These are phyloP conservation scores for Heritiera fomes DNA, from an alignment of 345 rosid species.

Conservation along the genomic window DNA sequence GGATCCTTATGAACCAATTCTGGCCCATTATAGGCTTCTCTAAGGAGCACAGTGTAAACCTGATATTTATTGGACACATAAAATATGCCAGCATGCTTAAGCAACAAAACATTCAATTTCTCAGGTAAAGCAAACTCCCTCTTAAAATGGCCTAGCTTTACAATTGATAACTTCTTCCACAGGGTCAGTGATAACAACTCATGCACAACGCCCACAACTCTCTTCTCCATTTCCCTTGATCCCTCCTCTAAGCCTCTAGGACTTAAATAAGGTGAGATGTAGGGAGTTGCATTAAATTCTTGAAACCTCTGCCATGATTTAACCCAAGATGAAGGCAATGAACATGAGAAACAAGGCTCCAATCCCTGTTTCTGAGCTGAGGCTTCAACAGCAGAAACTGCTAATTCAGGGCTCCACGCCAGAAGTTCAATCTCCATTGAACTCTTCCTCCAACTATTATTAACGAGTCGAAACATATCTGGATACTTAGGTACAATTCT, in stretches of 20 bases:
- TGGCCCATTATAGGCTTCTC: conserved; percentile 76
- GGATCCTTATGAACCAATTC: conserved; percentile 79
- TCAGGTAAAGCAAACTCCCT: conserved; percentile 77
- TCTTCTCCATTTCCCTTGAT: conserved; percentile 77
- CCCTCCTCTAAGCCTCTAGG: conserved; percentile 46
- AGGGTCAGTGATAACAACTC: conserved; percentile 75
- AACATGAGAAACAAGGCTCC: conserved; percentile 61
- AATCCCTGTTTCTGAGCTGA: conserved; percentile 47
- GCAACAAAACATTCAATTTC: conserved; percentile 68
- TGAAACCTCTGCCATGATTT: conserved; percentile 71
- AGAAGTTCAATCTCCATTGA: conserved; percentile 92
- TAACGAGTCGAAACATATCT: conserved; percentile 59
- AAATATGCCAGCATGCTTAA: conserved; percentile 82
- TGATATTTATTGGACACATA: conserved; percentile 85
- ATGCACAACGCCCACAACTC: conserved; percentile 68
- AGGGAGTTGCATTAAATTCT: conserved; percentile 72
- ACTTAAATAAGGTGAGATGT: conserved; percentile 69
- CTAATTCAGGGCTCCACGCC: conserved; percentile 65
- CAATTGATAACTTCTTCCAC: conserved; percentile 82
- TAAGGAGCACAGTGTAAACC: conserved; percentile 77
- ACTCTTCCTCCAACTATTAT: conserved; percentile 74
- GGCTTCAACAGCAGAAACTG: conserved; percentile 74
- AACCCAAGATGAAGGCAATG: conserved; percentile 74
- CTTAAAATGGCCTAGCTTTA: conserved; percentile 79
- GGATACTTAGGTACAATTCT: conserved; percentile 69